Percentiles rank a stretch among this genome's conserved stretches.
These are phyloP conservation scores for Fusarium udum DNA, from an alignment of 2,329 filamentous ascomycete species.

Conservation along the genomic window DNA sequence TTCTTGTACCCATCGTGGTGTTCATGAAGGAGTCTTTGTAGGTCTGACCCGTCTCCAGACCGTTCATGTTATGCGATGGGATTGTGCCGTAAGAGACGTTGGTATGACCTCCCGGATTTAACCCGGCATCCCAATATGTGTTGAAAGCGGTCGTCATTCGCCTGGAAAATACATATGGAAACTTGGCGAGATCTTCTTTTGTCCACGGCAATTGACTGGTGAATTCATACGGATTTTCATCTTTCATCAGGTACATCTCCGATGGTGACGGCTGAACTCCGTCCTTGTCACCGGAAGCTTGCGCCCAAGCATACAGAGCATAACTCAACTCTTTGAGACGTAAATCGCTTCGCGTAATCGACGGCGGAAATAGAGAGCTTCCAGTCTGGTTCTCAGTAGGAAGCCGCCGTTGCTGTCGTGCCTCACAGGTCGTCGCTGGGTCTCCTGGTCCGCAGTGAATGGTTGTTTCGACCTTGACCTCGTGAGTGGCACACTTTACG, in stretches of 20 bases:
- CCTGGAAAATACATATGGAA: neutral
- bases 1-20: neutral
- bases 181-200: neutral
- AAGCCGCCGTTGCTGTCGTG: neutral
- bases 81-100: neutral
- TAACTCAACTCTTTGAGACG: neutral
- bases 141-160: neutral
- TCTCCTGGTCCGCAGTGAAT: neutral
- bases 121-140: neutral
- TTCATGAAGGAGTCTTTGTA: neutral
- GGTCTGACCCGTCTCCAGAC: neutral
- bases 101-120: neutral
- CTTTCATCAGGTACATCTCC: neutral
- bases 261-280: neutral
- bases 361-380: neutral
- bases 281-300: neutral
- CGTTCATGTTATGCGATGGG: neutral
- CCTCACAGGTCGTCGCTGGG: neutral
- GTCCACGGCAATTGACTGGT: neutral
- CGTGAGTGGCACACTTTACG: neutral
- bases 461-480: neutral
- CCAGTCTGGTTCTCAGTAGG: neutral
- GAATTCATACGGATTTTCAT: neutral
- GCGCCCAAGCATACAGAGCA: neutral
- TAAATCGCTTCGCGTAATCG: neutral